A percentile compares a stretch with the other conserved stretches of the same genome.
Evolutionary conservation across 495 filamentous ascomycete genomes (phyloP).

Genomic region (Aspergillus haitiensis): DNA sequence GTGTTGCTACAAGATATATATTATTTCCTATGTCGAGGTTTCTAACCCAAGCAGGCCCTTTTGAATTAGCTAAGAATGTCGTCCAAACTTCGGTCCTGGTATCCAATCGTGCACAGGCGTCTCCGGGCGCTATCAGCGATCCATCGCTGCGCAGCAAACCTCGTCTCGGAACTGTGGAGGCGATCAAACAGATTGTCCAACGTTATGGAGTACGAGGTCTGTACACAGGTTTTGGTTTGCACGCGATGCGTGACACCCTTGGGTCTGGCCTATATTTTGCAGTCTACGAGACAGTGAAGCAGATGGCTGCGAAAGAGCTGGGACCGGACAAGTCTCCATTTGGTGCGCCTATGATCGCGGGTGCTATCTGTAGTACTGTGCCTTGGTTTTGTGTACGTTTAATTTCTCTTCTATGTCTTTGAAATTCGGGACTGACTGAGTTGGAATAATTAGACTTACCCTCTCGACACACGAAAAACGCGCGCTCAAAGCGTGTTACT

Average conservation of each 20-base stretch:
- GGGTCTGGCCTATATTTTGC: slow-evolving; percentile 90
- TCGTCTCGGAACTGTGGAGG: slow-evolving; percentile 77
- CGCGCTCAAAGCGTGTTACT: slow-evolving; percentile 50
- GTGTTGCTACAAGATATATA: slow-evolving; percentile 23
- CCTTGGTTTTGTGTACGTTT: slow-evolving; percentile 50
- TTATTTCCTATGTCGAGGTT: background rate
- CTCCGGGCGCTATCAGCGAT: slow-evolving; percentile 55
- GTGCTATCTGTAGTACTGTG: slow-evolving; percentile 49
- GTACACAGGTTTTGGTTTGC: slow-evolving; percentile 83
- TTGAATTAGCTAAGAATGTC: slow-evolving; percentile 91
- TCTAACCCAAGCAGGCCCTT: slow-evolving; percentile 62
- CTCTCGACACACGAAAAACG: slow-evolving; percentile 51
- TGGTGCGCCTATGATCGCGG: slow-evolving; percentile 46
- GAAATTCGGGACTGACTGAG: slow-evolving; percentile 13
- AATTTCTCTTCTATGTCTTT: background rate
- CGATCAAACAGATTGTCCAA: slow-evolving; percentile 74
- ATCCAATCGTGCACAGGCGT: slow-evolving; percentile 62
- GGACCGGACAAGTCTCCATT: slow-evolving; percentile 42
- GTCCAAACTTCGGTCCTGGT: slow-evolving; percentile 88
- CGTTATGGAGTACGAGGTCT: slow-evolving; percentile 75
- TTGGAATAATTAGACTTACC: slow-evolving; percentile 39
- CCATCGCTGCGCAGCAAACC: slow-evolving; percentile 66
- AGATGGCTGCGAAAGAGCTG: slow-evolving; percentile 65
- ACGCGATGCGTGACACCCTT: slow-evolving; percentile 80
- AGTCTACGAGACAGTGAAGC: slow-evolving; percentile 88